phyloP scores from a whole-genome alignment of 164 flowering plant genomes.

The Nelumbo lutea region DNA sequence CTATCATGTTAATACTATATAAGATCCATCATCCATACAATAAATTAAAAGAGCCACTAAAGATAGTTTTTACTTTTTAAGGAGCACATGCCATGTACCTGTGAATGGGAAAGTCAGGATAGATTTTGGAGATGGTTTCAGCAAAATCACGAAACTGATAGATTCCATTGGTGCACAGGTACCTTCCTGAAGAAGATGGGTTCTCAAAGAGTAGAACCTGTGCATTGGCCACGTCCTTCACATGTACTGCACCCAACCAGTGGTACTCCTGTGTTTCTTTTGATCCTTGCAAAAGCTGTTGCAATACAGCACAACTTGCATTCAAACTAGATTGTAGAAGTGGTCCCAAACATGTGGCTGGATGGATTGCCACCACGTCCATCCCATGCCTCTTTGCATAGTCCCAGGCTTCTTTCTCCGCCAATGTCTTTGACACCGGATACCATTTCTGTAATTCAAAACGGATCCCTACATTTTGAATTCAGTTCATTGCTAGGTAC shows the following conservation, averaged over 20 bases:
- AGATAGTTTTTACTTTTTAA: too few species aligned
- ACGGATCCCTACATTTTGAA: background rate
- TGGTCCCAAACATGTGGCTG: slow-evolving; percentile 72
- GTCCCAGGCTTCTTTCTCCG: slow-evolving; percentile 86
- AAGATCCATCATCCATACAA: too few species aligned
- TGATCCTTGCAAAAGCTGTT: slow-evolving; percentile 59
- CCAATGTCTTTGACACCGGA: slow-evolving; percentile 80
- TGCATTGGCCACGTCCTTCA: slow-evolving; percentile 70
- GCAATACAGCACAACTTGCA: slow-evolving; percentile 77
- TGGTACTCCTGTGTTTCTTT: slow-evolving; percentile 65
- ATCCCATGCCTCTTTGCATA: slow-evolving; percentile 48
- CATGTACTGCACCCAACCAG: slow-evolving; percentile 83
- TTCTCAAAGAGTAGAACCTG: slow-evolving; percentile 56
- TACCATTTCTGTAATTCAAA: slow-evolving; percentile 59
- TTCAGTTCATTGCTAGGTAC: background rate
- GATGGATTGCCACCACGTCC: slow-evolving; percentile 68
- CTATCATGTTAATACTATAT: too few species aligned
- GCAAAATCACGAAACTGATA: slow-evolving; percentile 77
- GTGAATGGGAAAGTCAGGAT: slow-evolving; percentile 70
- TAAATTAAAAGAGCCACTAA: too few species aligned
- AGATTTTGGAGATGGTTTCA: slow-evolving; percentile 47
- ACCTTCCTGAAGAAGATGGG: slow-evolving; percentile 69
- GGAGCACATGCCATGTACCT: slow-evolving; percentile 33
- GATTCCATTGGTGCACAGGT: slow-evolving; percentile 84
- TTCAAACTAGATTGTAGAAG: slow-evolving; percentile 64